Percentiles rank a stretch among this genome's conserved stretches.
Conservation (phyloP, 2,329 filamentous ascomycete genomes). For the Harringtonia aguacate region DNA sequence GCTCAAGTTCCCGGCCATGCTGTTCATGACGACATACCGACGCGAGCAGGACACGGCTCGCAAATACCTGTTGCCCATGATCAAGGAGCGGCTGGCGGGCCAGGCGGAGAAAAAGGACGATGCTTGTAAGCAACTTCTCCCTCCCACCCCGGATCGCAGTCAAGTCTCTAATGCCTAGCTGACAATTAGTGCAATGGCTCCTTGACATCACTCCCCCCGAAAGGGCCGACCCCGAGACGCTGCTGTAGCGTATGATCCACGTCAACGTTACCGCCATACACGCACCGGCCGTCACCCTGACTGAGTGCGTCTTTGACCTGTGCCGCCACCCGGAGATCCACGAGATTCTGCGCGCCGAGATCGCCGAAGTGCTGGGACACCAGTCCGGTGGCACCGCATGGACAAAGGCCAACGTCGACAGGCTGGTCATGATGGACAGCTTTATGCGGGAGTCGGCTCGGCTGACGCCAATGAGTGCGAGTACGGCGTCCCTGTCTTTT, state of each 20-base stretch:
- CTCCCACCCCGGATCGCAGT: not conserved
- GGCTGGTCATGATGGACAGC: slow-evolving; percentile 22
- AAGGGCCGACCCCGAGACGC: slow-evolving; percentile 14
- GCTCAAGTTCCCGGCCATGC: slow-evolving; percentile 1
- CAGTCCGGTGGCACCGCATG: slow-evolving; percentile 18
- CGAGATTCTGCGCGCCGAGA: slow-evolving; percentile 40
- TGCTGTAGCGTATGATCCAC: slow-evolving; percentile 30
- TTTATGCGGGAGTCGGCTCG: slow-evolving; percentile 21
- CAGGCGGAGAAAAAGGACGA: slow-evolving; percentile 10
- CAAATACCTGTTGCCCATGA: slow-evolving; percentile 15
- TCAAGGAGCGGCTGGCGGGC: slow-evolving; percentile 15
- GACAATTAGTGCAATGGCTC: slow-evolving; percentile 4
- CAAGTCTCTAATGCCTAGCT: not conserved
- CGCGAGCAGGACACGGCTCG: slow-evolving; percentile 7
- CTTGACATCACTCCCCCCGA: slow-evolving; percentile 9
- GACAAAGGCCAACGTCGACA: slow-evolving; percentile 16
- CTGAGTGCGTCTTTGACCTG: slow-evolving; percentile 32
- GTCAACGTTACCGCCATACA: slow-evolving; percentile 40
- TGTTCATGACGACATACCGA: slow-evolving; percentile 1
- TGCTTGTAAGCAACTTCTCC: not conserved
- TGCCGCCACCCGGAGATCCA: slow-evolving; percentile 37
- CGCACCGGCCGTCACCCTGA: slow-evolving; percentile 33
- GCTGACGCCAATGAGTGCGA: slow-evolving; percentile 5
- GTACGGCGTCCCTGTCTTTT: not conserved
- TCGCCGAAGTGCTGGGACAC: slow-evolving; percentile 24